phyloP scores from a whole-genome alignment of 108 stramenopile species.

The Fragilaria crotonensis region DNA sequence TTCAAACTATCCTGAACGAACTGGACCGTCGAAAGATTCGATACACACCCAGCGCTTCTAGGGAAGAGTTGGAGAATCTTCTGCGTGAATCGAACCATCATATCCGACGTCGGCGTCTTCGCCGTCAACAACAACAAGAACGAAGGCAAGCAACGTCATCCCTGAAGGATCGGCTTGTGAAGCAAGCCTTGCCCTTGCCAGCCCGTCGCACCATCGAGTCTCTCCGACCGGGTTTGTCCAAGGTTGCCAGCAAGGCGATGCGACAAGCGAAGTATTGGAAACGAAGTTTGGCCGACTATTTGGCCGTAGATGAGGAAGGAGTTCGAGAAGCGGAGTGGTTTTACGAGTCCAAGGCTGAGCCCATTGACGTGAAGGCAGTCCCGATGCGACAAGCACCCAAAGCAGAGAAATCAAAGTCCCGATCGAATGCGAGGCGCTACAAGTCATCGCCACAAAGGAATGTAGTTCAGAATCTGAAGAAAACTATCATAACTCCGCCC shows the following conservation, averaged over 20 bases:
- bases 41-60: background rate
- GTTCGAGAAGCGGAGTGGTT: background rate
- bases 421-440: background rate
- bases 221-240: no score
- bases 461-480: background rate
- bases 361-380: slow-evolving; percentile 1
- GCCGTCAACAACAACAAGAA: background rate
- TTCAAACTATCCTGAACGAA: background rate
- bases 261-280: background rate
- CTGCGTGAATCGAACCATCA: no score
- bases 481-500: background rate
- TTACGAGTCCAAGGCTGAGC: background rate
- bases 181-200: background rate
- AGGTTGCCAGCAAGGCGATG: background rate
- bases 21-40: background rate
- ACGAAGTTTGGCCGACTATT: background rate
- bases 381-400: background rate
- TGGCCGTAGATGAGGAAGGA: background rate
- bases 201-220: background rate
- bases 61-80: background rate
- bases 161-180: background rate
- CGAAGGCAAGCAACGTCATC: background rate
- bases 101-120: no score
- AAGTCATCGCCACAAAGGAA: background rate
- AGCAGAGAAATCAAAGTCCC: background rate